Percentiles rank a stretch among this genome's conserved stretches.
These are phyloP conservation scores for Helicostylum pulchrum DNA, from an alignment of 192 early-diverging fungal species.

Conservation along the genomic window DNA sequence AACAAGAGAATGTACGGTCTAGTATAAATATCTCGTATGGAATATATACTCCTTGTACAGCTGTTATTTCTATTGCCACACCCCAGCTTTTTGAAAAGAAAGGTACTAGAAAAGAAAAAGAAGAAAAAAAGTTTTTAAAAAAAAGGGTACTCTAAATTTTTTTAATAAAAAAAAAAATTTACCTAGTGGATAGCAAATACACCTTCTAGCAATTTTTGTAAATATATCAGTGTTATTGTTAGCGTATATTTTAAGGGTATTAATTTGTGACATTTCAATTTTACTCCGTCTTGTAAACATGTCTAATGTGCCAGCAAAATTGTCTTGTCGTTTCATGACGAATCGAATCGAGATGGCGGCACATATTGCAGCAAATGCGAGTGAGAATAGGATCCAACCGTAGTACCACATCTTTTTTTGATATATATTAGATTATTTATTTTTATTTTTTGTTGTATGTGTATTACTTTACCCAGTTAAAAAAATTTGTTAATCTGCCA, in stretches of 20 bases:
- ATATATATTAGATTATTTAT: neutral
- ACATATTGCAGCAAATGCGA: conserved; percentile 10
- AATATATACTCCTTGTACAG: neutral
- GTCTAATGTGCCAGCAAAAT: neutral
- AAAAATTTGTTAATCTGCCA: neutral
- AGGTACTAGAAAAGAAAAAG: conserved; percentile 2
- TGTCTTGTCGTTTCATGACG: conserved; percentile 1
- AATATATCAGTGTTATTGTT: neutral
- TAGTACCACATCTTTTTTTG: conserved; percentile 23
- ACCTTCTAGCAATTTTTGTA: conserved; percentile 11
- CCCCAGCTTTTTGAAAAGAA: conserved; percentile 14
- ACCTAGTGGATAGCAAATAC: conserved; percentile 18
- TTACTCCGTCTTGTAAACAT: conserved; percentile 1
- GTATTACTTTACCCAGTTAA: conserved; percentile 14
- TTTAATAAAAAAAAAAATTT: neutral
- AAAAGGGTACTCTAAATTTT: neutral
- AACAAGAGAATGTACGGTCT: conserved; percentile 11
- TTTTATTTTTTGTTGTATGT: neutral
- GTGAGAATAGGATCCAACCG: conserved; percentile 4
- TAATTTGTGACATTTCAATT: neutral
- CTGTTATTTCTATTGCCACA: conserved; percentile 1
- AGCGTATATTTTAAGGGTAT: neutral
- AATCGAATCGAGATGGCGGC: neutral
- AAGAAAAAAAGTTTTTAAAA: too few species aligned
- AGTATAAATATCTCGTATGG: conserved; percentile 12